Evolutionary conservation across 768 basidiomycete species (phyloP), one percentile per base, ranked within the genome.

Genomic region (Lactarius sanguifluus): DNA sequence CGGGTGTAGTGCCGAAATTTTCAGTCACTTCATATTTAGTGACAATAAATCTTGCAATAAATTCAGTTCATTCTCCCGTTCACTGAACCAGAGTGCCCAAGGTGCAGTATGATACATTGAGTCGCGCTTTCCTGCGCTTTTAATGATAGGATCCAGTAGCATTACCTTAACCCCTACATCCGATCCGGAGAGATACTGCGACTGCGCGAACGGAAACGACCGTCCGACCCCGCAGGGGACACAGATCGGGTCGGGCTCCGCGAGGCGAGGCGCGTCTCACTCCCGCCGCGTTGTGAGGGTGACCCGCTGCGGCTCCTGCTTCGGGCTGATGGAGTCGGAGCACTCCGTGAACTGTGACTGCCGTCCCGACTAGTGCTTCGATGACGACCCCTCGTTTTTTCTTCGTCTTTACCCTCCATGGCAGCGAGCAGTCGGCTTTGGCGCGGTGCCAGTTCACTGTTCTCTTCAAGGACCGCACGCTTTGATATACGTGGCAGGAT

Each of bases 401-500:
- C 75, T 32, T 89, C 86, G 64, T 82, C 85, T 69, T 81, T 84
- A 56, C 86, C 91, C 73, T 94, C 90, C 86, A 96, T 84, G 1
- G 92, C 94, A 71, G 92, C 87, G 69, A 97, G 80, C n/a, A 99
- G 78, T 55, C 90, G 85, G 76, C 92, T 94, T 75, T 91, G 86
- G 18, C 96, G 81, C 4, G 92, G 90, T 0, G 88, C 88, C 28
- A 99, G 82, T 9, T 98, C 95, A 52, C 92, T 90, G 23, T 87
- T 92, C 74, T 99, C 96, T 79, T 98, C 97, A 30, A 98, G 79
- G 3, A 92, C 87, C 61, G 87, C 84, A 25, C 97, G 85, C 79
- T 91, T 94, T 10, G 87, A 85, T 68, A 98, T 77, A 58, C 97
- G 88, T 18, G 97, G 97, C 55, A 99, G 79, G 72, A 98, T 98